Conservation (phyloP, 345 rosid species). For the Ceriops tagal region DNA sequence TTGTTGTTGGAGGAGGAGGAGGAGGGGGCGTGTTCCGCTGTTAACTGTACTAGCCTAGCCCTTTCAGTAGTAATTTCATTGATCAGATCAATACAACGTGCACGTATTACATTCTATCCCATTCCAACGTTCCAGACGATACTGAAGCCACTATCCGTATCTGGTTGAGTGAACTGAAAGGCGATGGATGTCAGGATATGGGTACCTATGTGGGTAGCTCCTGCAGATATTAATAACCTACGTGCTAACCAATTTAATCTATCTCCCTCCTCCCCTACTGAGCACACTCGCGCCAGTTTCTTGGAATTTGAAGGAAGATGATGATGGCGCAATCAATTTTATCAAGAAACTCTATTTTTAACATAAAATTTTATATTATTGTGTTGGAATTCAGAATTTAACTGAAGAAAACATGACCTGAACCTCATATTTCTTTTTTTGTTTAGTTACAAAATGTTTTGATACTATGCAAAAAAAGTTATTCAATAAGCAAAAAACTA, state of each 20-base stretch:
- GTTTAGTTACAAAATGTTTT: no score
- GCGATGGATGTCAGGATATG: constrained; percentile 16
- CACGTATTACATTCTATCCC: constrained; percentile 14
- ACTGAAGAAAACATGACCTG: no score
- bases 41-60: neutral
- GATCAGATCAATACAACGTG: constrained; percentile 17
- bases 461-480: no score
- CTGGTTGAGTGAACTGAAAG: constrained; percentile 27
- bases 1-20: no score
- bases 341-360: no score
- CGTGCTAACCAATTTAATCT: neutral
- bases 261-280: neutral
- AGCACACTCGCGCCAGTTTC: neutral
- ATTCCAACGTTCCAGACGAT: neutral
- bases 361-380: no score
- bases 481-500: no score
- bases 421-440: no score
- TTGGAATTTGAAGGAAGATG: neutral
- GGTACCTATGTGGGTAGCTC: neutral
- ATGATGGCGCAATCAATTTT: neutral
- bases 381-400: no score
- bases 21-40: neutral
- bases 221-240: constrained; percentile 9
- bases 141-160: constrained; percentile 16
- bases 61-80: constrained; percentile 9